Base-by-base conservation (phyloP, 805 yeast species). In the Schizosaccharomyces octosporus region DNA sequence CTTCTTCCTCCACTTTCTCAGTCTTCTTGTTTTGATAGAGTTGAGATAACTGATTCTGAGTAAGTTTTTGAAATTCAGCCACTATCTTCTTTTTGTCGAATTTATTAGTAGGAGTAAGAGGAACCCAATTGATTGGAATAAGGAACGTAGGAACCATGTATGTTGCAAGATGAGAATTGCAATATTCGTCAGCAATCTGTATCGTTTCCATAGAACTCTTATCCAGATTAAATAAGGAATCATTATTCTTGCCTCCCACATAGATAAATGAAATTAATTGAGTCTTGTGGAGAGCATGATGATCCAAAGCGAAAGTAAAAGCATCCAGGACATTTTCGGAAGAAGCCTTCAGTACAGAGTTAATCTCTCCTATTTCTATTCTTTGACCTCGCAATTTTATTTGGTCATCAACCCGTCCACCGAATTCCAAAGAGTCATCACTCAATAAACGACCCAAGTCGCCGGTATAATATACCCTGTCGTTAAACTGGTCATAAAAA, bases 381-480 rank as follows among this genome's bases (percentile, higher is more conserved):
- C 72, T 64, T 48, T 69, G 72, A 11, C 72, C 72, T 7, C 72
- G 65, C 2, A 69, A 61, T 59, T 69, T 69, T 61, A 69, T 65
- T 55, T 69, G 72, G 6, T 67, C 65, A 59, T 69, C 72, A 45
- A 60, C 65, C 3, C 72, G 64, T 2, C 72, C 72, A 48, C 64
- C 32, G 36, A 68, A 67, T 19, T 68, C 70, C 29, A 69, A 62
- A 5, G 70, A 62, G 15, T 13, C n/a, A 11, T 66, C 68, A 3
- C 59, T 24, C 1, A 68, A 61, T 60, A 66, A 60, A 9, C 68
- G 62, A 2, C 65, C 72, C 9, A 68, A 55, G 59, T 69, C 72
- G 21, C 69, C 69, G 2, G 69, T 67, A 13, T 66, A 59, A 61
- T 67, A 67, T 24, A 64, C 43, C 1, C 65, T 61, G 29, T 41